These are phyloP conservation scores for Huntiella abstrusa DNA, from an alignment of 2,329 filamentous ascomycete genomes.

Conservation along the genomic window DNA sequence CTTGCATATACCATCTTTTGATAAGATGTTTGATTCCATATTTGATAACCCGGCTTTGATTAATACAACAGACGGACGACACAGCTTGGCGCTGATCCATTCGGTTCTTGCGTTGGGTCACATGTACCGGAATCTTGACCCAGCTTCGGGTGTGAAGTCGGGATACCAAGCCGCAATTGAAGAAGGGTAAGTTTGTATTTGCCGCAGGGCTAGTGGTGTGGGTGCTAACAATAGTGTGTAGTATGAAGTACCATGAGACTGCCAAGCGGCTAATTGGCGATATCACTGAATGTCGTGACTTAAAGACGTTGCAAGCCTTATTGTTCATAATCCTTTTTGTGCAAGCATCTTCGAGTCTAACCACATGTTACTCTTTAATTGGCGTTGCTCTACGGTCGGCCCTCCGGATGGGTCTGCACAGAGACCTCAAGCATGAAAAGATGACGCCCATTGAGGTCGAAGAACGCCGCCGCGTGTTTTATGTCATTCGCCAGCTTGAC, in stretches of 20 bases:
- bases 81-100: constrained; percentile 53
- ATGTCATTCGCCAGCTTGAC: constrained; percentile 50
- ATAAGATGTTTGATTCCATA: constrained; percentile 54
- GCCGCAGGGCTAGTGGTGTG: neutral
- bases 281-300: constrained; percentile 51
- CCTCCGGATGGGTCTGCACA: constrained; percentile 61
- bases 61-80: constrained; percentile 44
- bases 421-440: constrained; percentile 45
- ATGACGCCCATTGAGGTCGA: constrained; percentile 46
- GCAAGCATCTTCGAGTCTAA: constrained; percentile 60
- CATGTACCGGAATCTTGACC: constrained; percentile 45
- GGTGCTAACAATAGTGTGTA: constrained; percentile 17
- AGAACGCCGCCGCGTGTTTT: constrained; percentile 45
- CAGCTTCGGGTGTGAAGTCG: constrained; percentile 27
- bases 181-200: constrained; percentile 30
- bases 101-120: constrained; percentile 53
- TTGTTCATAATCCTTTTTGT: constrained; percentile 68
- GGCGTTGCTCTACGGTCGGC: constrained; percentile 59
- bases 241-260: constrained; percentile 55
- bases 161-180: constrained; percentile 33
- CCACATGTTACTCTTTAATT: constrained; percentile 62
- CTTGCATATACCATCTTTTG: constrained; percentile 68
- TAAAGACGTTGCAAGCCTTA: constrained; percentile 55
- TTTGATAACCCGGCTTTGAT: constrained; percentile 50
- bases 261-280: constrained; percentile 47